Evolutionary conservation across 345 rosid genomes (phyloP).

Genomic region (Murraya koenigii): DNA sequence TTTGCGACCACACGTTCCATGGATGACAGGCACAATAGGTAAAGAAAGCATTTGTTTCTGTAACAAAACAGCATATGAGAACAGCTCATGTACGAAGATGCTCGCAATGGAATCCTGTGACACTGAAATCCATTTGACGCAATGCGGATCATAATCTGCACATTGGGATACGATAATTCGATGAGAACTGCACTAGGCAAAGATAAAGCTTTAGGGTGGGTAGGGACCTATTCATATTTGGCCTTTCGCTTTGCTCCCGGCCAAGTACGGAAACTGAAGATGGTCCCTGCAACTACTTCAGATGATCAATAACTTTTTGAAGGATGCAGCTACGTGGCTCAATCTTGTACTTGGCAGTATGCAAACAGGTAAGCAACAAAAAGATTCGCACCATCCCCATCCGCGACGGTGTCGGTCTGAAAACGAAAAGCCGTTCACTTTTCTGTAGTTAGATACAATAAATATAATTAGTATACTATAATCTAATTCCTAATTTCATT

Average conservation of each 20-base stretch:
- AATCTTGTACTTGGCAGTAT: background rate
- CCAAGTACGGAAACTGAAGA: background rate
- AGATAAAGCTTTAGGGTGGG: too few relatives aligned
- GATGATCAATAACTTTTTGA: too few relatives aligned
- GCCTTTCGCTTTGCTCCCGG: constrained; percentile 20
- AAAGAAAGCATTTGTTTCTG: too few relatives aligned
- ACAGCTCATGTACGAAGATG: background rate
- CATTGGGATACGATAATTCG: too few relatives aligned
- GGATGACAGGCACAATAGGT: too few relatives aligned
- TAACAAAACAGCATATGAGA: background rate
- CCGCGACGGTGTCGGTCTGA: background rate
- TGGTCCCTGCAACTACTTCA: background rate
- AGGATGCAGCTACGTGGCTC: background rate
- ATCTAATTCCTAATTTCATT: too few relatives aligned
- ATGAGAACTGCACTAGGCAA: too few relatives aligned
- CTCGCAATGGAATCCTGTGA: background rate
- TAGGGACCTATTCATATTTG: background rate
- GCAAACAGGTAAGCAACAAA: too few relatives aligned
- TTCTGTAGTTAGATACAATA: too few relatives aligned
- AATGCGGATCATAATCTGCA: too few relatives aligned
- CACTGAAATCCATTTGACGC: background rate
- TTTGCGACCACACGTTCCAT: too few relatives aligned
- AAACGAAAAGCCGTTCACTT: background rate
- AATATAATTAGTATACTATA: too few relatives aligned
- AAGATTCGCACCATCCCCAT: background rate